phyloP scores from a whole-genome alignment of 2,329 filamentous ascomycete species.

The Cladosporium phlei region DNA sequence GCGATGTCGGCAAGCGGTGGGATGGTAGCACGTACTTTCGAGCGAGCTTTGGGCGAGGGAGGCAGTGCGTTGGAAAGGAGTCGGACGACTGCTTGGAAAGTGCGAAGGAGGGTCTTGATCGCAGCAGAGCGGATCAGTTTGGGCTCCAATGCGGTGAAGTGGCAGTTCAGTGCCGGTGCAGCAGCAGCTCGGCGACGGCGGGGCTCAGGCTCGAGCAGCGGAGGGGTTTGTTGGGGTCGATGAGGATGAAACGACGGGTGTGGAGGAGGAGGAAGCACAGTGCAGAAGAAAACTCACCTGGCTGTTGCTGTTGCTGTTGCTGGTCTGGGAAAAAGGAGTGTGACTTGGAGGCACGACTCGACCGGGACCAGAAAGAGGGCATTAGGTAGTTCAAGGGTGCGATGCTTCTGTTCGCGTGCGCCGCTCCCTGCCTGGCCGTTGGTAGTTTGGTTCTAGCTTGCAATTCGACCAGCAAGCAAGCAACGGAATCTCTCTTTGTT shows the following conservation, averaged over 20 bases:
- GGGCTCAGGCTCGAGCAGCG: too few relatives aligned
- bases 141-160: too few relatives aligned
- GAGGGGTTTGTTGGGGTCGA: too few relatives aligned
- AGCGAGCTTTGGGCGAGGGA: constrained; percentile 5
- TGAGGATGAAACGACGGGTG: too few relatives aligned
- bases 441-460: constrained; percentile 8
- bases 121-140: too few relatives aligned
- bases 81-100: neutral
- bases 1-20: neutral
- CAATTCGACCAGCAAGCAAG: constrained; percentile 5
- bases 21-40: constrained; percentile 7
- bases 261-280: neutral
- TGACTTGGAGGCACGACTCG: constrained; percentile 9
- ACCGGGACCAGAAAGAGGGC: constrained; percentile 13
- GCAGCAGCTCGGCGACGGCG: too few relatives aligned
- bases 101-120: constrained; percentile 10
- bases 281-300: neutral
- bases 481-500: too few relatives aligned
- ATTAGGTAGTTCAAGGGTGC: too few relatives aligned
- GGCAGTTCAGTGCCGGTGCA: too few relatives aligned
- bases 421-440: constrained; percentile 11
- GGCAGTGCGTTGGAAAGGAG: constrained; percentile 8
- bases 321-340: constrained; percentile 10
- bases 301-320: constrained; percentile 2
- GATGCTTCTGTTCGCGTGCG: constrained; percentile 1